Evolutionary conservation across 805 yeast genomes (phyloP), one percentile per base, ranked within the genome.

Genomic region (Priceomyces carsonii): DNA sequence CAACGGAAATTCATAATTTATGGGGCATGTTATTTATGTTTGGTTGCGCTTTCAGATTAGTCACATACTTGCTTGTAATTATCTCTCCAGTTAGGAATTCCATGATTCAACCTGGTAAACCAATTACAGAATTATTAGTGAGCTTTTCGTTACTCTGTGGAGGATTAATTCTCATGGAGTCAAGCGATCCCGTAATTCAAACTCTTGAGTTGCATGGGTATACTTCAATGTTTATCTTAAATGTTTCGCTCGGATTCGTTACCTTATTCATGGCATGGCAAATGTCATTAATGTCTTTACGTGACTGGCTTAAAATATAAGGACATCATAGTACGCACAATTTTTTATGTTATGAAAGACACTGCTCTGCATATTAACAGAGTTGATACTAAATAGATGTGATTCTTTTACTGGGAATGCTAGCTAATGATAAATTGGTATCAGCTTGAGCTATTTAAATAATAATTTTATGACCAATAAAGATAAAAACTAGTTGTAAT

Each of bases 161-260:
- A 30, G 99, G 99, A 7, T 61, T 85, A 42, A 81, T 93, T 18
- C 93, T 93, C 58, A 88, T 90, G 90, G 87, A 88, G 58, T 81
- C 93, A 36, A 85, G 95, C 28, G 91, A 86, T 53, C 95, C 93
- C 47, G 78, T 86, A 5, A 79, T 93, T 20, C 79, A 77, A 48
- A 90, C 88, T 14, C 70, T 89, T 79, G 86, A 19, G 85, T 57
- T 36, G 77, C 70, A 19, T 0, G 85, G 79, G 40, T 85, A 72
- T 41, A 91, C 69, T 55, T 88, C 97, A 33, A 90, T 93, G 97
- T 91, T 93, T 62, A 85, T 93, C 1, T 75, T 91, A 53, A 93
- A 91, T 57, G 77, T 91, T 24, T 77, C 85, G 40, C 84, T 93
- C 39, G 98, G 98, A 8, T 39, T 79, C 29, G 73, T 84, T 22